Evolutionary conservation across 2,329 filamentous ascomycete species (phyloP), one percentile per base, ranked within the genome.

Genomic region (Pseudogymnoascus sp.): DNA sequence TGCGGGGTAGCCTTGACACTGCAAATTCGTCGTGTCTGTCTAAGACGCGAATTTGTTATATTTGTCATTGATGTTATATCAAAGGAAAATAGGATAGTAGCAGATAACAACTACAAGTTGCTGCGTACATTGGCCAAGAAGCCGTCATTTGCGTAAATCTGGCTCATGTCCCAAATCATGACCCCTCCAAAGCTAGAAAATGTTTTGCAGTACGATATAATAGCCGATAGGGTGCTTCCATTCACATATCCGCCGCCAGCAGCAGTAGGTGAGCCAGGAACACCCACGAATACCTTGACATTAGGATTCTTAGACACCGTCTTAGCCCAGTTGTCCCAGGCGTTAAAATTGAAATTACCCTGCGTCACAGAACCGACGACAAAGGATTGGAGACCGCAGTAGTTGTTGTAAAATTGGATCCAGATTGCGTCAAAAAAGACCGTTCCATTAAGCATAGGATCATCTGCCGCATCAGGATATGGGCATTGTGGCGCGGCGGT

Each of bases 101-200:
- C 66, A 69, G 63, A 81, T 70, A 64, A 75, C 71, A 36, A 70
- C 64, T 68, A 74, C 72, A 34, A 3, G 3, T 28, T 57, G 51
- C 25, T 7, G 51, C 51, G 51, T 34, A 86, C 75, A 39, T 76
- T 72, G 25, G 75, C 73, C 63, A 88, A 75, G 71, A 85, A 87
- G 1, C 83, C 85, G 1, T 68, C 36, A 73, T 88, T 88, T n/a
- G 75, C 74, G 67, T 81, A 85, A 1, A 83, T 78, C 76, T 87
- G 85, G 31, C 78, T 83, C 75, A 83, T 83, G 73, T 90, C 87
- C 87, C 86, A 89, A 76, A 88, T 79, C 86, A 89, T 88, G 28
- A 86, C 80, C 31, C 87, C 87, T 6, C 85, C 86, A 69, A 89
- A 89, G 73, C 80, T 87, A 3, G 76, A 73, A 70, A 81, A 89